These are phyloP conservation scores for Penicillium crustosum DNA, from an alignment of 2,329 filamentous ascomycete species.

Conservation along the genomic window DNA sequence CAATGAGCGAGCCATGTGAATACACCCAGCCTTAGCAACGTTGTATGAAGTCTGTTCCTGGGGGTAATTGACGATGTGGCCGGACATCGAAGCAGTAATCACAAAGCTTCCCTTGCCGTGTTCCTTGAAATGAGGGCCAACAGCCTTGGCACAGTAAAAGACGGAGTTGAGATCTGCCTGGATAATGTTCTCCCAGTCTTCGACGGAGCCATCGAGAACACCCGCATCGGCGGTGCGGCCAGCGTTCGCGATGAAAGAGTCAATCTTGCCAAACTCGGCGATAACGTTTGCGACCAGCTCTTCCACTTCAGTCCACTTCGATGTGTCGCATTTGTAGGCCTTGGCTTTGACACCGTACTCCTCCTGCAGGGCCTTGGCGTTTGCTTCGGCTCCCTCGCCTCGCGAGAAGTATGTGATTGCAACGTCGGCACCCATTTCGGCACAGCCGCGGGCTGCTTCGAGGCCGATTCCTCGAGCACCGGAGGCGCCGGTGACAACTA, in stretches of 20 bases:
- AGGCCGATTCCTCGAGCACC: constrained; percentile 68
- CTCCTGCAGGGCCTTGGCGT: constrained; percentile 60
- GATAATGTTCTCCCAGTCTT: constrained; percentile 75
- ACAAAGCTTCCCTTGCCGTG: constrained; percentile 64
- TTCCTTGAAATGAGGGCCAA: constrained; percentile 73
- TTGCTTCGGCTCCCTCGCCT: constrained; percentile 62
- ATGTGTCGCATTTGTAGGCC: constrained; percentile 65
- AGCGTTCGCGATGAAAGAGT: constrained; percentile 68
- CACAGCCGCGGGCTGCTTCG: constrained; percentile 64
- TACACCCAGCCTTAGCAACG: constrained; percentile 65
- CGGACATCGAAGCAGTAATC: constrained; percentile 63
- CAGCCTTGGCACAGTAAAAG: constrained; percentile 83
- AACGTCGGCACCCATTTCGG: constrained; percentile 63
- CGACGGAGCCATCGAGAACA: constrained; percentile 66
- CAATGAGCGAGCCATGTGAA: constrained; percentile 63
- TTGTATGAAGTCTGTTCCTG: constrained; percentile 67
- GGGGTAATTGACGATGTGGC: constrained; percentile 57
- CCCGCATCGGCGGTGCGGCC: constrained; percentile 68
- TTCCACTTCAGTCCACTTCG: constrained; percentile 57
- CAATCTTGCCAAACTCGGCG: constrained; percentile 69
- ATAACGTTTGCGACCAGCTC: constrained; percentile 60
- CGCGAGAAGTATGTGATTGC: constrained; percentile 68
- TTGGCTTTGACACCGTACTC: constrained; percentile 65
- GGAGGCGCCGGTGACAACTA: constrained; percentile 51
- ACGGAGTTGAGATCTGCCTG: constrained; percentile 80